Evolutionary conservation across 2,329 filamentous ascomycete species (phyloP).

Genomic region (Scytalidium lignicola): DNA sequence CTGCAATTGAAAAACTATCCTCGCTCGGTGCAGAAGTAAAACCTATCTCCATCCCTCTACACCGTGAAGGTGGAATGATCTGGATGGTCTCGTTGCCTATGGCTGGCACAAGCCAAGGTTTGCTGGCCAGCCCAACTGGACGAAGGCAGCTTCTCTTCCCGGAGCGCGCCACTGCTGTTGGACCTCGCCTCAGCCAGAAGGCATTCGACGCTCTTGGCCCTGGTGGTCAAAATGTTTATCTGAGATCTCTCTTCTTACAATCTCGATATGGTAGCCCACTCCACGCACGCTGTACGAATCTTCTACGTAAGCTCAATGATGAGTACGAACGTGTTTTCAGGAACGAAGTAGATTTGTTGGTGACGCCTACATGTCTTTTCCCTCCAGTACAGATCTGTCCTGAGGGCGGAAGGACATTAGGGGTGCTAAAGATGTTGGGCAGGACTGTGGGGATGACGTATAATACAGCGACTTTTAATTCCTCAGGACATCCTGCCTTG

Average conservation of each 20-base stretch:
- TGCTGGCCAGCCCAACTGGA: slow-evolving; percentile 39
- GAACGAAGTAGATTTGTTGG: slow-evolving; percentile 36
- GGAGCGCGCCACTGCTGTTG: too few relatives aligned
- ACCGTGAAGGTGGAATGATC: slow-evolving; percentile 41
- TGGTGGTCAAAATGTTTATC: slow-evolving; percentile 49
- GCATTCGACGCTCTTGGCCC: slow-evolving; percentile 47
- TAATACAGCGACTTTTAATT: slow-evolving; percentile 54
- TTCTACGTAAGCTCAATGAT: slow-evolving; percentile 40
- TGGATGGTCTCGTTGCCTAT: slow-evolving; percentile 46
- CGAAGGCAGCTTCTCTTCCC: too few relatives aligned
- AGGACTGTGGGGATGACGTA: slow-evolving; percentile 46
- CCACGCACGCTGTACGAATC: slow-evolving; percentile 44
- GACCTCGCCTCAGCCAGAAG: slow-evolving; percentile 45
- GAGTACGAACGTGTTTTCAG: slow-evolving; percentile 39
- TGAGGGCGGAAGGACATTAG: slow-evolving; percentile 8
- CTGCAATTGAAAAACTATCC: slow-evolving; percentile 35
- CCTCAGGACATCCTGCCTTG: slow-evolving; percentile 51
- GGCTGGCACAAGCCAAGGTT: slow-evolving; percentile 34
- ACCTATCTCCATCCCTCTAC: slow-evolving; percentile 44
- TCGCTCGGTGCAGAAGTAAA: slow-evolving; percentile 43
- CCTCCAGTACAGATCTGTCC: slow-evolving; percentile 32
- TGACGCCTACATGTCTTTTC: slow-evolving; percentile 47
- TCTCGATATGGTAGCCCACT: slow-evolving; percentile 37
- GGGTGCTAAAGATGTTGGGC: slow-evolving; percentile 13
- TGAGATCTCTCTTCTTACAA: slow-evolving; percentile 44